phyloP scores from a whole-genome alignment of 73 alveolate species.

The Paramecium tetraurelia region DNA sequence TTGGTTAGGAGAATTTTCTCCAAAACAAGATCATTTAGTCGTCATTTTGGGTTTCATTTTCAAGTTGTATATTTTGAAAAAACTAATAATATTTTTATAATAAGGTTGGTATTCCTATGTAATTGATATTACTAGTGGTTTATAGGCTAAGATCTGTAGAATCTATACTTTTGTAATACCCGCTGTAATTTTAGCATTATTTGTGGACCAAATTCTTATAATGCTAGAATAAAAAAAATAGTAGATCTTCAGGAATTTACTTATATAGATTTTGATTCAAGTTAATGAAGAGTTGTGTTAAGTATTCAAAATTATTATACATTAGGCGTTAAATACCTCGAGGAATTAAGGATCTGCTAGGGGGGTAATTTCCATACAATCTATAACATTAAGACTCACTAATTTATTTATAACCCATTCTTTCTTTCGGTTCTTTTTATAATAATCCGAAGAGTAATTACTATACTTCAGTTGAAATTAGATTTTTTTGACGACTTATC shows the following conservation, averaged over 20 bases:
- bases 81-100: neutral
- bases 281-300: neutral
- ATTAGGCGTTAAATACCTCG: neutral
- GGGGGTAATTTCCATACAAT: neutral
- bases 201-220: neutral
- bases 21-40: neutral
- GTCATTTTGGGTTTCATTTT: neutral
- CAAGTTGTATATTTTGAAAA: neutral
- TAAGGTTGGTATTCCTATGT: neutral
- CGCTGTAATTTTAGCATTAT: neutral
- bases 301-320: neutral
- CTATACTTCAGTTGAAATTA: neutral
- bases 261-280: neutral
- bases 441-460: neutral
- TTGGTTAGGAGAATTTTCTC: neutral
- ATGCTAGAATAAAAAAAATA: neutral
- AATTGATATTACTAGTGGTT: neutral
- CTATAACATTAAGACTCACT: neutral
- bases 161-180: neutral
- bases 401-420: neutral
- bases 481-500: no score
- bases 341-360: neutral
- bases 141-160: neutral
- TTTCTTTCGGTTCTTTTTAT: neutral
- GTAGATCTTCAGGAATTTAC: neutral